Evolutionary conservation across 2,329 filamentous ascomycete species (phyloP).

Genomic region (Aspergillus sergii): DNA sequence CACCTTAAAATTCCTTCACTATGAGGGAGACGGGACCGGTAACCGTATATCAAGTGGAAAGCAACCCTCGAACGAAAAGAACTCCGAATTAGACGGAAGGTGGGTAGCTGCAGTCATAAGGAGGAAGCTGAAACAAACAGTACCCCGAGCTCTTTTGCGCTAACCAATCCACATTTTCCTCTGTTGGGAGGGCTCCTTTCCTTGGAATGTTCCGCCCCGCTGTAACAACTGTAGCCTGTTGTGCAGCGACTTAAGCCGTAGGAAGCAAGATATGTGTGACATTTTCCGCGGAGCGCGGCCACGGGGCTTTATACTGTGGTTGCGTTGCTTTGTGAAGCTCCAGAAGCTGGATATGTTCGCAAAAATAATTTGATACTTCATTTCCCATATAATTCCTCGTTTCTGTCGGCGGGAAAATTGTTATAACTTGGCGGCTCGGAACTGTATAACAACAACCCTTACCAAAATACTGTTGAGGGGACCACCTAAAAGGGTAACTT

Average conservation of each 20-base stretch:
- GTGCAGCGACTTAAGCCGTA: too few species aligned
- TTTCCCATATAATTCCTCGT: neutral
- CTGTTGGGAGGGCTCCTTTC: neutral
- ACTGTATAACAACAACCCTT: neutral
- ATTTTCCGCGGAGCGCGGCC: neutral
- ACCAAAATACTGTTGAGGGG: neutral
- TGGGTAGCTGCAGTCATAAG: neutral
- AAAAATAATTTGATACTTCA: neutral
- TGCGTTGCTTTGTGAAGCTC: neutral
- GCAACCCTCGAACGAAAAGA: neutral
- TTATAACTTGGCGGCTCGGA: neutral
- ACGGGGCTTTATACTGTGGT: neutral
- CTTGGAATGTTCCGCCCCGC: neutral
- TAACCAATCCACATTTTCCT: neutral
- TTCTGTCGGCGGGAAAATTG: neutral
- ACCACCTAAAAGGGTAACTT: neutral
- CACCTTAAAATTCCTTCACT: neutral
- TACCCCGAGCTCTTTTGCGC: neutral
- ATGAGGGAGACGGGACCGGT: too few species aligned
- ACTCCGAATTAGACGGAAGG: neutral
- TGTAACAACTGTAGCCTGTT: neutral
- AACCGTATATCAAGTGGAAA: neutral
- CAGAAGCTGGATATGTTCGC: neutral
- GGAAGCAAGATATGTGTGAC: neutral
- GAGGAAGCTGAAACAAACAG: neutral